Percentiles rank a stretch among this genome's conserved stretches.
These are phyloP conservation scores for Penicillium crustosum DNA, from an alignment of 2,329 filamentous ascomycete species.

Conservation along the genomic window DNA sequence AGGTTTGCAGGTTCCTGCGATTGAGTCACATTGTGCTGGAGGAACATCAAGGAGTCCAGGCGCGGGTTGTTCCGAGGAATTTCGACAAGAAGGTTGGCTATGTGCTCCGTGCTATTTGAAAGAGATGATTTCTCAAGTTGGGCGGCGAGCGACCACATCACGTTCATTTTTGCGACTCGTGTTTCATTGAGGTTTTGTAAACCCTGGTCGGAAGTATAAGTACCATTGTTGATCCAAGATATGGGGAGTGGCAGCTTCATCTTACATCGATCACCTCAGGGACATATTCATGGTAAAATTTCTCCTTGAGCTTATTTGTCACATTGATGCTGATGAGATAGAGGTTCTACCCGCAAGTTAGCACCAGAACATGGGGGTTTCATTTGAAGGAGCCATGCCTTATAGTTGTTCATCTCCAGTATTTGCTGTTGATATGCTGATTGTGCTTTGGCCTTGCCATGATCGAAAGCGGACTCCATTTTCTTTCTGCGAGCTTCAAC, in stretches of 20 bases:
- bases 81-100: constrained; percentile 73
- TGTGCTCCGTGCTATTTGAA: constrained; percentile 67
- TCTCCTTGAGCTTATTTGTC: constrained; percentile 95
- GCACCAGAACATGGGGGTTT: constrained; percentile 19
- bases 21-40: constrained; percentile 79
- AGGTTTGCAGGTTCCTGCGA: constrained; percentile 86
- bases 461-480: constrained; percentile 86
- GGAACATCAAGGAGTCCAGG: constrained; percentile 97
- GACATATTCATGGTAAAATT: constrained; percentile 95
- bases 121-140: constrained; percentile 78
- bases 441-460: constrained; percentile 82
- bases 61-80: constrained; percentile 84
- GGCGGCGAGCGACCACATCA: constrained; percentile 78
- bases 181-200: constrained; percentile 93
- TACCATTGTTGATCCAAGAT: neutral
- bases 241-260: neutral
- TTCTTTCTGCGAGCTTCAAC: constrained; percentile 95
- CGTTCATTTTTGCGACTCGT: constrained; percentile 77
- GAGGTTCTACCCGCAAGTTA: constrained; percentile 63
- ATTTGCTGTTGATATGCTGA: constrained; percentile 89
- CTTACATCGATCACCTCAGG: constrained; percentile 86
- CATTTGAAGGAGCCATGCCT: constrained; percentile 44
- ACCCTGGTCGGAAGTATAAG: constrained; percentile 43
- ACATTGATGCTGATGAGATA: constrained; percentile 96
- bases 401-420: constrained; percentile 93